These are phyloP conservation scores for Fusarium sacchari DNA, from an alignment of 2,329 filamentous ascomycete species.

Conservation along the genomic window DNA sequence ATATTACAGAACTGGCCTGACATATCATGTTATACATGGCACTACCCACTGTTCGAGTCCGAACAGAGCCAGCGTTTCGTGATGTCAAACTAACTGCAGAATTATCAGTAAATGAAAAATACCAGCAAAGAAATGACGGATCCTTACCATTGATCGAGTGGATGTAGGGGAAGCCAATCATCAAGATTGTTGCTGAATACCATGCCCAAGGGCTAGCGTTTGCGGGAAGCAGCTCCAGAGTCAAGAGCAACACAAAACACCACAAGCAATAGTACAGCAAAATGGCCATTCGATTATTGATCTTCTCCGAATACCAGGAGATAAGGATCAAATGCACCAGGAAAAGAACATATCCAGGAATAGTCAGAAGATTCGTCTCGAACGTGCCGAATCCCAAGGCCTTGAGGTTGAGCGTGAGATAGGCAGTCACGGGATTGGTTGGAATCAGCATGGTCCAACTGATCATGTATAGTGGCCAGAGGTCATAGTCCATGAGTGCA, in stretches of 20 bases:
- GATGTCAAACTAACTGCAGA: slow-evolving; percentile 64
- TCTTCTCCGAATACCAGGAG: slow-evolving; percentile 56
- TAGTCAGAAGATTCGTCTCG: slow-evolving; percentile 65
- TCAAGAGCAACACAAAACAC: slow-evolving; percentile 63
- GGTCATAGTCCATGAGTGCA: slow-evolving; percentile 63
- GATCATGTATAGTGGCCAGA: slow-evolving; percentile 49
- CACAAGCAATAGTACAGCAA: slow-evolving; percentile 60
- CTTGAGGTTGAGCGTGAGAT: slow-evolving; percentile 62
- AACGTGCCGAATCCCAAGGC: slow-evolving; percentile 62
- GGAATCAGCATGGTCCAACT: slow-evolving; percentile 43
- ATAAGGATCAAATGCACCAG: slow-evolving; percentile 55
- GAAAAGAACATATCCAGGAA: slow-evolving; percentile 56
- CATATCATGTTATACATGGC: slow-evolving; percentile 64
- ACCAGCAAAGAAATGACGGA: rapidly evolving
- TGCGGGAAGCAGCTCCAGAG: slow-evolving; percentile 50
- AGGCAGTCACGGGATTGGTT: slow-evolving; percentile 43
- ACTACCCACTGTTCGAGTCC: slow-evolving; percentile 66
- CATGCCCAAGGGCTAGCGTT: slow-evolving; percentile 44
- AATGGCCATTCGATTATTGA: slow-evolving; percentile 53
- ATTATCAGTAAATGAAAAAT: neutral
- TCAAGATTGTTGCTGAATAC: slow-evolving; percentile 47
- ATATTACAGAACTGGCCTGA: slow-evolving; percentile 48
- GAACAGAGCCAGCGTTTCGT: slow-evolving; percentile 67
- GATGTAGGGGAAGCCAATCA: slow-evolving; percentile 50
- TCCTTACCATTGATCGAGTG: slow-evolving; percentile 16